Base-by-base conservation (phyloP, 495 filamentous ascomycete genomes). In the Evernia prunastri region DNA sequence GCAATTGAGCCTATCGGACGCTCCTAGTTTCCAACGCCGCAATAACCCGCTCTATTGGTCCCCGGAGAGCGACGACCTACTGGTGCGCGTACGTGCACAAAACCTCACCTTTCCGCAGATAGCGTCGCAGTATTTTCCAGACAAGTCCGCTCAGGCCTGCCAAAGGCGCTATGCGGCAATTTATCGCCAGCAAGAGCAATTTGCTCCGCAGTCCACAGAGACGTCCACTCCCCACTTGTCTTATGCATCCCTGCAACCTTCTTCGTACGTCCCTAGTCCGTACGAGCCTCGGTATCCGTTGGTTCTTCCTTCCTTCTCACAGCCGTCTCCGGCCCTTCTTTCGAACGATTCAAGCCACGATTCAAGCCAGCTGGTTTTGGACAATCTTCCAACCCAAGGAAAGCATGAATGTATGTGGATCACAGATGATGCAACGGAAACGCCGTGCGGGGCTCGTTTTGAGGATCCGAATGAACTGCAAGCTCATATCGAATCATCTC, bases 141-240 rank as follows among this genome's bases (percentile, higher is more conserved):
- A 72, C 69, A 90, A 90, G 75, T 86, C 87, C 9, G 80, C 86
- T 27, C 89, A 89, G 71, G 87, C 87, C 40, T 91, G 88, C 76
- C 86, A 87, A 12, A 90, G 89, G 71, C 80, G 88, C 37, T 84
- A 90, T 69, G 87, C 13, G 27, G 2, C 3, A 53, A 6, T 53
- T 31, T 18, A 8, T 0, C 1, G 31, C 13, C 25, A 8, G 27
- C 12, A 53, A 18, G 4, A 29, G 49, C 49, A 53, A 53, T 53
- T 13, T 18, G 27, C 3, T 31, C 27, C 49, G 15, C 49, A 53
- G 15, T 25, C 49, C 49, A 31, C 27, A 18, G 27, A 53, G 27
- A 17, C 29, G 27, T 53, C 49, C 25, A 53, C 49, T 53, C 27
- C 49, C 13, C 3, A 31, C 6, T 53, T 53, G 49, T 5, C 45